A percentile compares a stretch with the other conserved stretches of the same genome.
phyloP scores from a whole-genome alignment of 805 yeast species.

The Starmerella riodocensis region DNA sequence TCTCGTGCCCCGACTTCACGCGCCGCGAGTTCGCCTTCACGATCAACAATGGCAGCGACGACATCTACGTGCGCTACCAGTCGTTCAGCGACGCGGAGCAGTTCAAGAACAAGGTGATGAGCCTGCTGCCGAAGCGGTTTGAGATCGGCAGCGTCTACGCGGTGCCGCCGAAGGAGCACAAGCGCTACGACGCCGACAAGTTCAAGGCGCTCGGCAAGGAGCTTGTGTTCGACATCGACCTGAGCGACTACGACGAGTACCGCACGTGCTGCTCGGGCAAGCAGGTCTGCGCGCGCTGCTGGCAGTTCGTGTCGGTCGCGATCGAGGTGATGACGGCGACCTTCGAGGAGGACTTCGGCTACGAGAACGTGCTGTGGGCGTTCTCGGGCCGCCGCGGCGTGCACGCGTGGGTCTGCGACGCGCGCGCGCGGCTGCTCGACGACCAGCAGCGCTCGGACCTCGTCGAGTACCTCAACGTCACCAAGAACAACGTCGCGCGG shows the following conservation, averaged over 20 bases:
- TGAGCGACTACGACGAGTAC: constrained; percentile 88
- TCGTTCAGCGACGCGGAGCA: constrained; percentile 56
- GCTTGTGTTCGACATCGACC: constrained; percentile 89
- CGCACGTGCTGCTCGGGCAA: constrained; percentile 90
- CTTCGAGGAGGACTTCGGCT: constrained; percentile 78
- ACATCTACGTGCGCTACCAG: constrained; percentile 81
- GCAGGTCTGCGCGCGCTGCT: constrained; percentile 73
- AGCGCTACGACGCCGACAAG: constrained; percentile 57
- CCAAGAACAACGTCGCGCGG: constrained; percentile 40
- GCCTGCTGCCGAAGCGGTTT: constrained; percentile 73
- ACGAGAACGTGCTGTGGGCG: constrained; percentile 78
- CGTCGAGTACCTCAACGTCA: constrained; percentile 70
- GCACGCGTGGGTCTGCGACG: constrained; percentile 94
- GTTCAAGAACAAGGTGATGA: constrained; percentile 62
- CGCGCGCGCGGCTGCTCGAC: constrained; percentile 58
- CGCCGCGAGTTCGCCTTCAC: constrained; percentile 92
- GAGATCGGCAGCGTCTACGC: constrained; percentile 90
- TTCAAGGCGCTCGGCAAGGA: constrained; percentile 78
- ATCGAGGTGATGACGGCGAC: constrained; percentile 60
- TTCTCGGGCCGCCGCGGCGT: constrained; percentile 98
- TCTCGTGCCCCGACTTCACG: constrained; percentile 61
- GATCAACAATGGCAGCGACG: constrained; percentile 37
- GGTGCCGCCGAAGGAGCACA: constrained; percentile 76
- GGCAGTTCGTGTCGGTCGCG: constrained; percentile 85
- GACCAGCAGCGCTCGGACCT: constrained; percentile 67